Base-by-base conservation (phyloP, 352 stramenopile species). In the Globisporangium okanoganense region DNA sequence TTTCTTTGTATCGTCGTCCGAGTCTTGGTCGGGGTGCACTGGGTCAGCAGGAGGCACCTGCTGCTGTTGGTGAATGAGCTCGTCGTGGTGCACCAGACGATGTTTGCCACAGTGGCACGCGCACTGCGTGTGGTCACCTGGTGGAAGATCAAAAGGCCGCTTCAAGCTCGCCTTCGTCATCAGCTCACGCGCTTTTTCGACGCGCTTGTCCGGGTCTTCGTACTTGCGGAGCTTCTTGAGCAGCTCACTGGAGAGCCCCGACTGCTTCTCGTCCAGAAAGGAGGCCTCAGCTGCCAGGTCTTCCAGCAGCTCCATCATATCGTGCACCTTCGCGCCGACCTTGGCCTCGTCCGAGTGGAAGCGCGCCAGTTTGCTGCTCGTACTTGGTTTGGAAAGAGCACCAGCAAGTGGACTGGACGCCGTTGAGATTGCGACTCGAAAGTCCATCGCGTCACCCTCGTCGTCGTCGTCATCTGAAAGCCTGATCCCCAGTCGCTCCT, bases 281-380 rank as follows among this genome's bases (percentile, higher is more conserved):
- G 73, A 78, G 0, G 81, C 67, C 35, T 88, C 79, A 1, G 65
- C 72, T 2, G 81, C 75, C 0, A 90, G 47, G 6, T 87, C 81
- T 62, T 88, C 71, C 16, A 85, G 45, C 12, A 90, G 51, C 16
- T 85, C 79, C 27, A 85, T 64, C 27, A 87, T 60, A 8, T 85
- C 81, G 25, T 84, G 77, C 9, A 88, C 67, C 50, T 66, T 73
- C 18, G 76, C 76, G 2, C 59, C 62, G 25, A 90, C 69, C 2
- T 74, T 73, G 36, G 76, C 79, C 61, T 88, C 75, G 47, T 83
- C 70, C 18, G 79, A 85, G 48, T 87, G 76, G 64, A 88, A 86
- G 59, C n/a, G 50, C 33, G 22, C 49, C 18, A 69, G 22, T 59
- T 53, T n/a, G 1, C 22, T 41, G 38, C 31, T 3, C 2, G 7